Evolutionary conservation across 78 protist genomes (phyloP).

Genomic region (Emiliania huxleyi): DNA sequence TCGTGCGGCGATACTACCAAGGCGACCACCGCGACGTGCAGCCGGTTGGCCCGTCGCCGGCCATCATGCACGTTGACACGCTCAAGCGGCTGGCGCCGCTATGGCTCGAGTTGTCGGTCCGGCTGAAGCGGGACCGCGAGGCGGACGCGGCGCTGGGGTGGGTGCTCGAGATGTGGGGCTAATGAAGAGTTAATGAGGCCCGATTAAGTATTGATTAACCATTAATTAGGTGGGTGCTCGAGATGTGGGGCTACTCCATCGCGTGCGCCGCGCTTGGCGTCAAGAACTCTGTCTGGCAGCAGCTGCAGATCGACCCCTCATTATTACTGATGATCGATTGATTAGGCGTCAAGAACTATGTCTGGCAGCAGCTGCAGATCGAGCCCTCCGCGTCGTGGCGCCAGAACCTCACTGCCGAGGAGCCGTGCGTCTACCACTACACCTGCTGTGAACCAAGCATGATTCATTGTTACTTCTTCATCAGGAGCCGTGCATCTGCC

Average conservation of each 20-base stretch:
- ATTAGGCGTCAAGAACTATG: neutral
- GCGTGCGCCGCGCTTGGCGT: neutral
- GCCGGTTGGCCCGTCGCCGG: conserved; percentile 2
- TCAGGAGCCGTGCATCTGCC: too few species aligned
- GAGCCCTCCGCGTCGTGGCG: conserved; percentile 17
- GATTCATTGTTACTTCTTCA: too few species aligned
- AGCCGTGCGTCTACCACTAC: neutral
- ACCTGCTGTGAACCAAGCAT: too few species aligned
- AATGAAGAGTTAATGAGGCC: too few species aligned
- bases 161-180: conserved; percentile 27
- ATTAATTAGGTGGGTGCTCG: conserved; percentile 7
- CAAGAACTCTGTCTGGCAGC: neutral
- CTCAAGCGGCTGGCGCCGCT: neutral
- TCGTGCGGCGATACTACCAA: neutral
- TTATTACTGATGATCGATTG: too few species aligned
- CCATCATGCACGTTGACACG: neutral
- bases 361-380: conserved; percentile 12
- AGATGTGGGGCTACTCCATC: conserved; percentile 17
- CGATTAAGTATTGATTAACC: too few species aligned
- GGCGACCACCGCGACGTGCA: neutral
- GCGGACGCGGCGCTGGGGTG: neutral
- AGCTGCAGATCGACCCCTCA: conserved; percentile 21
- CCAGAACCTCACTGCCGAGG: neutral
- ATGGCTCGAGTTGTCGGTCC: neutral
- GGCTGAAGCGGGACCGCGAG: neutral